These are phyloP conservation scores for Eucalyptus curtisii DNA, from an alignment of 345 rosid genomes.

Conservation along the genomic window DNA sequence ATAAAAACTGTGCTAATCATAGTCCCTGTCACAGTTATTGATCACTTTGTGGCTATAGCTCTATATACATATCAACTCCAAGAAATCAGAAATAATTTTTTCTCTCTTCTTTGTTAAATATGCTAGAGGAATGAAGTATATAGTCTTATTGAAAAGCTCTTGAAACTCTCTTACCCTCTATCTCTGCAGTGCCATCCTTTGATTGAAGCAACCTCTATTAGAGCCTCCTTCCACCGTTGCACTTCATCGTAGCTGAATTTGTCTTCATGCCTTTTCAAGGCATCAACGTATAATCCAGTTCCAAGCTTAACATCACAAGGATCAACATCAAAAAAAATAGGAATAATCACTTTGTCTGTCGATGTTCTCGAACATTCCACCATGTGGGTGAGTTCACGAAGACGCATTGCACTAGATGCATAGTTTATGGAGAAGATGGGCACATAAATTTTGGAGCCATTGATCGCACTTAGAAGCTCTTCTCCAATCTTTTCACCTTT, in stretches of 20 bases:
- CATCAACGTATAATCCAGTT: neutral
- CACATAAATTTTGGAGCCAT: neutral
- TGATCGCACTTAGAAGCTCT: neutral
- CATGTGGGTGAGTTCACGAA: neutral
- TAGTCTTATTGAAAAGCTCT: neutral
- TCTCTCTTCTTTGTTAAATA: neutral
- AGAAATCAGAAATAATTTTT: neutral
- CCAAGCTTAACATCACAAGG: neutral
- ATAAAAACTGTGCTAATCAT: neutral
- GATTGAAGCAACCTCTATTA: neutral
- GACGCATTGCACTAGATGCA: neutral
- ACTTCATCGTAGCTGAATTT: neutral
- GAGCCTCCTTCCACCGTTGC: neutral
- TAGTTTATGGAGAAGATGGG: neutral
- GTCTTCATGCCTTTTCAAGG: neutral
- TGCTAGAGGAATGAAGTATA: neutral
- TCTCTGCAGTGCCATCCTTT: neutral
- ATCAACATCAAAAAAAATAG: neutral
- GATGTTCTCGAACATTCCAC: neutral
- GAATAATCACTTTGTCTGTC: neutral
- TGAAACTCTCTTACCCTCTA: neutral
- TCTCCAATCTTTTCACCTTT: neutral
- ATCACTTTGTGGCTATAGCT: neutral
- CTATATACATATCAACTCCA: neutral
- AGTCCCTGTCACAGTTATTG: neutral